These are phyloP conservation scores for Trametes sp. DNA, from an alignment of 1,284 basidiomycete species.

Conservation along the genomic window DNA sequence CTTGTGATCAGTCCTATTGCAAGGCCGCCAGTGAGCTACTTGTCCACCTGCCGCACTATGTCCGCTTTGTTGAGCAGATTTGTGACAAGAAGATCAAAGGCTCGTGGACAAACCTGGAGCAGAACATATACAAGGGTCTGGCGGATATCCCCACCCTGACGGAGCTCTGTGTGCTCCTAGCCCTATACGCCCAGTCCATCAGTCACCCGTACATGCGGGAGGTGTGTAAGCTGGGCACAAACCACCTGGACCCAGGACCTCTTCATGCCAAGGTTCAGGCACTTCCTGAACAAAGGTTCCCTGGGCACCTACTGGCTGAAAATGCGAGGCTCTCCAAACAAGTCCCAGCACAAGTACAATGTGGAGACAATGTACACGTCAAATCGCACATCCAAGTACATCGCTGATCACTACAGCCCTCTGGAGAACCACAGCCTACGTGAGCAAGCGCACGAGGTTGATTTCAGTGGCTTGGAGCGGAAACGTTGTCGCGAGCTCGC, in stretches of 20 bases:
- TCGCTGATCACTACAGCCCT: neutral
- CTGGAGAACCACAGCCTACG: neutral
- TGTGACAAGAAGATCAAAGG: slow-evolving; percentile 38
- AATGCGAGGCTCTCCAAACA: neutral
- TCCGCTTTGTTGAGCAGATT: slow-evolving; percentile 37
- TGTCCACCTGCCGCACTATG: slow-evolving; percentile 30
- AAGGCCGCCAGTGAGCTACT: slow-evolving; percentile 38
- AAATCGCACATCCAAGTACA: slow-evolving; percentile 13
- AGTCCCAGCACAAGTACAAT: slow-evolving; percentile 4
- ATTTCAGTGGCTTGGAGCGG: slow-evolving; percentile 1
- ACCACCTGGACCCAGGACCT: slow-evolving; percentile 24
- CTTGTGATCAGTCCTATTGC: slow-evolving; percentile 40
- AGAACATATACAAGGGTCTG: slow-evolving; percentile 44
- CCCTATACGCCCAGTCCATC: slow-evolving; percentile 38
- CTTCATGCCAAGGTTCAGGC: slow-evolving; percentile 22
- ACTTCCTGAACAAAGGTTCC: slow-evolving; percentile 14
- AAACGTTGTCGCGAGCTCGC: neutral
- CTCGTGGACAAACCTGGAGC: slow-evolving; percentile 43
- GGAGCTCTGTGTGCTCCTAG: slow-evolving; percentile 44
- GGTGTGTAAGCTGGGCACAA: slow-evolving; percentile 17
- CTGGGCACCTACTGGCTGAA: neutral
- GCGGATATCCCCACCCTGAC: slow-evolving; percentile 45
- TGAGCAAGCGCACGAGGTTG: slow-evolving; percentile 2
- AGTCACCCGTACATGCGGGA: slow-evolving; percentile 30
- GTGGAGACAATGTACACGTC: slow-evolving; percentile 5